Conservation (phyloP, 2,329 filamentous ascomycete species). For the Fusarium abutilonis region DNA sequence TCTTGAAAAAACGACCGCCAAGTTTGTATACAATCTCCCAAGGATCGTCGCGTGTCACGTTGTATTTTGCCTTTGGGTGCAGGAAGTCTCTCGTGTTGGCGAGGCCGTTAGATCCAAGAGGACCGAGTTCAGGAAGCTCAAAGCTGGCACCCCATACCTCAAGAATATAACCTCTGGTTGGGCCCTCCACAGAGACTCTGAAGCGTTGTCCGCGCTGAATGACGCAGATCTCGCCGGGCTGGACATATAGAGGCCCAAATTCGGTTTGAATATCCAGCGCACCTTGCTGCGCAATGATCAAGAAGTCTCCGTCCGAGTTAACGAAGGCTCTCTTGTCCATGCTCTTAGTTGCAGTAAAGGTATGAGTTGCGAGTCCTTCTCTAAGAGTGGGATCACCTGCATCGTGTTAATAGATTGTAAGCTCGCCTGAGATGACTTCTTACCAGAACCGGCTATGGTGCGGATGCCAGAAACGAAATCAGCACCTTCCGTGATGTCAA, state of each 20-base stretch:
- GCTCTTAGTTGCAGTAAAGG: conserved; percentile 58
- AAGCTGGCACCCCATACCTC: conserved; percentile 74
- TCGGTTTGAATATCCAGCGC: conserved; percentile 74
- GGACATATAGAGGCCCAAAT: conserved; percentile 70
- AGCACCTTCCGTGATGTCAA: conserved; percentile 54
- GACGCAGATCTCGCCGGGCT: conserved; percentile 73
- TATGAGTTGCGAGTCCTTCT: conserved; percentile 60
- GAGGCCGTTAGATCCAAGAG: conserved; percentile 72
- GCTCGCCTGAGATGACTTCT: too few species aligned
- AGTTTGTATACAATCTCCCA: conserved; percentile 71
- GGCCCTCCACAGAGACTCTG: conserved; percentile 57
- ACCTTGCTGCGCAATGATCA: conserved; percentile 73
- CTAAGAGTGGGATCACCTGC: conserved; percentile 57
- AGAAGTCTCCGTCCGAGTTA: conserved; percentile 72
- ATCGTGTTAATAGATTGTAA: fast-evolving
- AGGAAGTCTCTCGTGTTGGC: conserved; percentile 74
- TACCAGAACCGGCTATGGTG: conserved; percentile 58
- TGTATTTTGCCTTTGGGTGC: conserved; percentile 67
- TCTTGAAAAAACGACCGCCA: conserved; percentile 67
- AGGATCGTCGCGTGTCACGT: conserved; percentile 60
- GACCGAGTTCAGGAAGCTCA: conserved; percentile 72
- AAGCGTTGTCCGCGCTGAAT: conserved; percentile 71
- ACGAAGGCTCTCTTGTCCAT: conserved; percentile 61
- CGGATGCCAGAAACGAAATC: conserved; percentile 53
- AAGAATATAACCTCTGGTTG: conserved; percentile 71